phyloP scores from a whole-genome alignment of 371 early-diverging fungal genomes.

The Rhizomucor pusillus region DNA sequence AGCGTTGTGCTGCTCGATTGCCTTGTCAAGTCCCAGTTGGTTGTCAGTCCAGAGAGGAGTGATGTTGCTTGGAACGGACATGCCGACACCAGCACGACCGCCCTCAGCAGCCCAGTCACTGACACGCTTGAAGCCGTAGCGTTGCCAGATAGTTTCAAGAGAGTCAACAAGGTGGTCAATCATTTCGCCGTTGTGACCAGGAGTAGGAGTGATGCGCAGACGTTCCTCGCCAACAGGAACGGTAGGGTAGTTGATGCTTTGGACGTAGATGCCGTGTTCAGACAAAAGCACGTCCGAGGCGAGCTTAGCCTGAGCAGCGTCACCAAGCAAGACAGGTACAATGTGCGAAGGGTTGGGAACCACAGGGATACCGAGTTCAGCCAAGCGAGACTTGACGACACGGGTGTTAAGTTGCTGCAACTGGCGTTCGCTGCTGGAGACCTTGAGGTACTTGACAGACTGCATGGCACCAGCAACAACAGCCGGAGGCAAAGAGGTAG shows the following conservation, averaged over 20 bases:
- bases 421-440: slow-evolving; percentile 80
- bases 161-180: slow-evolving; percentile 83
- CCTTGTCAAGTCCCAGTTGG: slow-evolving; percentile 45
- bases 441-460: slow-evolving; percentile 87
- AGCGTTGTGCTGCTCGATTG: slow-evolving; percentile 15
- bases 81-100: slow-evolving; percentile 88
- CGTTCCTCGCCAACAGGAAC: slow-evolving; percentile 95
- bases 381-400: slow-evolving; percentile 80
- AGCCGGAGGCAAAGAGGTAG: slow-evolving; percentile 96
- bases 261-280: slow-evolving; percentile 93
- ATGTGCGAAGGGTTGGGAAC: slow-evolving; percentile 98
- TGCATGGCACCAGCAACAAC: slow-evolving; percentile 90
- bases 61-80: slow-evolving; percentile 26
- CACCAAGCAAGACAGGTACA: slow-evolving; percentile 95
- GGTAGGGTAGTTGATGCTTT: slow-evolving; percentile 97
- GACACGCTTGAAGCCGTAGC: slow-evolving; percentile 80
- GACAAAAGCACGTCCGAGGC: slow-evolving; percentile 90
- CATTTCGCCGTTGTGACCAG: slow-evolving; percentile 85
- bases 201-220: slow-evolving; percentile 96
- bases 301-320: slow-evolving; percentile 89
- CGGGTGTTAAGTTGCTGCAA: slow-evolving; percentile 91
- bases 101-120: slow-evolving; percentile 84
- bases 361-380: slow-evolving; percentile 88
- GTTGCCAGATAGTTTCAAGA: slow-evolving; percentile 83
- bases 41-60: slow-evolving; percentile 65